Evolutionary conservation across 192 early-diverging fungal genomes (phyloP).

Genomic region (Coemansia sp.): DNA sequence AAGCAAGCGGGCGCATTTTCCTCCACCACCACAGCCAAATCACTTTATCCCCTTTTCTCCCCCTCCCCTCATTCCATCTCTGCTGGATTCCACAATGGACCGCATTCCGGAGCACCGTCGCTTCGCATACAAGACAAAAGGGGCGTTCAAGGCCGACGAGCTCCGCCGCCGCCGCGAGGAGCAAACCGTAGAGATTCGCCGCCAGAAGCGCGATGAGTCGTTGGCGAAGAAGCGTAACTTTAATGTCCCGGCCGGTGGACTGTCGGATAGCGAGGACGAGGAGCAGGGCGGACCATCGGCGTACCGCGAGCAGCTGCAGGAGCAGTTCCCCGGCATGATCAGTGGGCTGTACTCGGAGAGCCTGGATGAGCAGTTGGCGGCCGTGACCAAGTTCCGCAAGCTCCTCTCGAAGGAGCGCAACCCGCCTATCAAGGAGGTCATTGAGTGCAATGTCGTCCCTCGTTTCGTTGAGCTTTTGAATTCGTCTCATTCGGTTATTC

Average conservation of each 20-base stretch:
- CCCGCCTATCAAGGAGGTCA: constrained; percentile 97
- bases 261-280: constrained; percentile 79
- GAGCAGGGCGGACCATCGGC: constrained; percentile 58
- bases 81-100: constrained; percentile 24
- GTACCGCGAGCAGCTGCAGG: constrained; percentile 70
- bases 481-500: constrained; percentile 80
- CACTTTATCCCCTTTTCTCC: not conserved
- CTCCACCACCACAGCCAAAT: not conserved
- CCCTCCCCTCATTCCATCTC: not conserved
- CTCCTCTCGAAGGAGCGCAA: constrained; percentile 92
- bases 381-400: constrained; percentile 91
- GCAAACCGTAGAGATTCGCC: constrained; percentile 89
- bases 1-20: constrained; percentile 14
- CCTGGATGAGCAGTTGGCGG: constrained; percentile 74
- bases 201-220: constrained; percentile 94
- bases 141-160: constrained; percentile 86
- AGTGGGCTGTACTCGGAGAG: constrained; percentile 75
- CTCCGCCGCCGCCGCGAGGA: constrained; percentile 91
- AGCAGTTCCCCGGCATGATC: constrained; percentile 80
- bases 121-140: constrained; percentile 85
- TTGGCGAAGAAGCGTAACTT: constrained; percentile 93
- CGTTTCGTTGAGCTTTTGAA: constrained; percentile 93
- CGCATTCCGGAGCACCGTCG: constrained; percentile 59
- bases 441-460: constrained; percentile 89
- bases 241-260: constrained; percentile 46